Evolutionary conservation across 768 basidiomycete genomes (phyloP), one percentile per base, ranked within the genome.

Genomic region (Xerocomus brunneocitrinus): DNA sequence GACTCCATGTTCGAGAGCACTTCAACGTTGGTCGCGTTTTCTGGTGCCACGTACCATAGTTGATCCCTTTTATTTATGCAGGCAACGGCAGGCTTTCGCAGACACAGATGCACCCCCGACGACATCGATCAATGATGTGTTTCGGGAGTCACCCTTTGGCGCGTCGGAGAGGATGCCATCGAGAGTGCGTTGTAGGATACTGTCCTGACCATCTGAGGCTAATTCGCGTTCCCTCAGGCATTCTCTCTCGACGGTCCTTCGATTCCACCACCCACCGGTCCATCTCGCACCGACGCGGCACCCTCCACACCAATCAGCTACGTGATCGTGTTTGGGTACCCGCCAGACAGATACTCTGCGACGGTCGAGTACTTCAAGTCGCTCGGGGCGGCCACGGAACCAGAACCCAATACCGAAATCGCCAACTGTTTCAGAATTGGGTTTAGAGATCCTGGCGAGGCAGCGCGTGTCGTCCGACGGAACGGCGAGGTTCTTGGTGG

Each of bases 241-340:
- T 62, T 68, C 35, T 64, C 67, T 19, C 53, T 61, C 14, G 62
- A 67, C 3, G 43, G 53, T 22, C 44, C 63, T 14, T 49, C 61
- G 22, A 57, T 64, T 24, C 12, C 58, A 13, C 39, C 56, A 12
- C 22, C 58, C 10, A 34, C 43, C 0, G 67, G 57, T 35, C 54
- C 49, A 25, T 41, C 67, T 13, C 57, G 74, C 56, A 30, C 55
- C 54, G 54, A 66, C 13, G 41, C 72, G 30, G 40, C 67, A 44
- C 53, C 70, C n/a, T 54, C 67, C 39, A 54, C 73, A 10, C 77
- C 81, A 27, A 74, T 79, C 3, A 66, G 79, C 28, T 86, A 85
- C 62, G 75, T 95, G 34, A 76, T 92, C 62, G 83, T 95, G 48
- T 95, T 91, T 56, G 92, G 92, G n/a, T 95, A 92, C 65, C 91